These are phyloP conservation scores for Tylopilus sp. DNA, from an alignment of 1,284 basidiomycete genomes.

Conservation along the genomic window DNA sequence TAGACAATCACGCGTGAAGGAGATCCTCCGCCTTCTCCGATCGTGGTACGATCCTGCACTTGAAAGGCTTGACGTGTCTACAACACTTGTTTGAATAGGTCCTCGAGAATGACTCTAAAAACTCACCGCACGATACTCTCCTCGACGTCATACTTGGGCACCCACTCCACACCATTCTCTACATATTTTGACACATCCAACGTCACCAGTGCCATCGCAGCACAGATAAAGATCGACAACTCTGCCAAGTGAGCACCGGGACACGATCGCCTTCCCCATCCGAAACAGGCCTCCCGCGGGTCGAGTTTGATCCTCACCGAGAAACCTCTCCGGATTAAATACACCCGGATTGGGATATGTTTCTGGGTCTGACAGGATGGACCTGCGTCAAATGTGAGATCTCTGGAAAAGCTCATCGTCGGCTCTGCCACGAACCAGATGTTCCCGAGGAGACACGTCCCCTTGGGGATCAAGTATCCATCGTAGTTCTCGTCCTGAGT, in stretches of 20 bases:
- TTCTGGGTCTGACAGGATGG: constrained; percentile 7
- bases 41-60: constrained; percentile 10
- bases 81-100: too few relatives aligned
- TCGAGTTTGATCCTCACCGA: constrained; percentile 12
- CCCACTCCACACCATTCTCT: constrained; percentile 6
- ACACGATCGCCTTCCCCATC: constrained; percentile 20
- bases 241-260: constrained; percentile 15
- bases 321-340: constrained; percentile 21
- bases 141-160: constrained; percentile 6
- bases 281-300: constrained; percentile 14
- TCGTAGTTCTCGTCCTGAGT: constrained; percentile 37
- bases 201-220: constrained; percentile 19
- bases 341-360: constrained; percentile 12
- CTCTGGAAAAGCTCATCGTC: too few relatives aligned
- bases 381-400: constrained; percentile 7
- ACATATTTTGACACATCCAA: constrained; percentile 13
- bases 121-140: constrained; percentile 10
- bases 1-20: not conserved
- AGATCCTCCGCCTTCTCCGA: constrained; percentile 5
- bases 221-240: constrained; percentile 13
- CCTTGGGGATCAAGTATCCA: constrained; percentile 42
- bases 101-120: too few relatives aligned
- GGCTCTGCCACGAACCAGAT: constrained; percentile 15
- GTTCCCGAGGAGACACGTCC: constrained; percentile 23
- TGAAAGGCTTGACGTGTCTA: constrained; percentile 19